These are phyloP conservation scores for Fusarium graminum DNA, from an alignment of 2,329 filamentous ascomycete species.

Conservation along the genomic window DNA sequence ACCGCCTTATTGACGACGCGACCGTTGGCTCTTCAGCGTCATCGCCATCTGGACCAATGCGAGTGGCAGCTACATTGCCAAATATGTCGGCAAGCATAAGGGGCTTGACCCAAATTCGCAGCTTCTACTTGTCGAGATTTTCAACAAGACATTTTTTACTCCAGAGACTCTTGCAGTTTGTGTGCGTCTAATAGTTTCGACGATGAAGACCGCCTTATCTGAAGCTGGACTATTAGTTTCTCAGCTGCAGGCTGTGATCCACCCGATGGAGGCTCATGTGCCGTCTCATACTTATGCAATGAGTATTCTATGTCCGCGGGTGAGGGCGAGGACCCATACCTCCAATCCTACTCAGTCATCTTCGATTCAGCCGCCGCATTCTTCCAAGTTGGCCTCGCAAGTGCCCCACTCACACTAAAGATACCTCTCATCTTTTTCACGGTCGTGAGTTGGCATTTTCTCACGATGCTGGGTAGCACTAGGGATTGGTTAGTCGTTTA, in stretches of 20 bases:
- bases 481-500: slow-evolving; percentile 19
- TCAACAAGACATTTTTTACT: slow-evolving; percentile 11
- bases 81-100: slow-evolving; percentile 32
- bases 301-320: slow-evolving; percentile 5
- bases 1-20: slow-evolving; percentile 4
- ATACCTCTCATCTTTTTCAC: slow-evolving; percentile 11
- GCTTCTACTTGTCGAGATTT: slow-evolving; percentile 18
- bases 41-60: slow-evolving; percentile 33
- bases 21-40: not conserved
- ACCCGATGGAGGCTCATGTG: slow-evolving; percentile 27
- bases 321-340: not conserved
- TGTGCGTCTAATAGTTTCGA: slow-evolving; percentile 1
- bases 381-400: slow-evolving; percentile 10
- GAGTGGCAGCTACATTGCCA: slow-evolving; percentile 25
- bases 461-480: not conserved
- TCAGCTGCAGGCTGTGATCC: slow-evolving; percentile 6
- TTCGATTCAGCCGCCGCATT: slow-evolving; percentile 27
- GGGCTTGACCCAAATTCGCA: not conserved
- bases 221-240: not conserved
- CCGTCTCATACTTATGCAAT: slow-evolving; percentile 13
- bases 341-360: slow-evolving; percentile 16
- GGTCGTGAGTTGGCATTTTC: not conserved
- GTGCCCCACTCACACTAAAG: rapidly evolving
- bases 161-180: not conserved
- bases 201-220: not conserved